phyloP scores from a whole-genome alignment of 805 yeast genomes.

The Metschnikowia lachancei region DNA sequence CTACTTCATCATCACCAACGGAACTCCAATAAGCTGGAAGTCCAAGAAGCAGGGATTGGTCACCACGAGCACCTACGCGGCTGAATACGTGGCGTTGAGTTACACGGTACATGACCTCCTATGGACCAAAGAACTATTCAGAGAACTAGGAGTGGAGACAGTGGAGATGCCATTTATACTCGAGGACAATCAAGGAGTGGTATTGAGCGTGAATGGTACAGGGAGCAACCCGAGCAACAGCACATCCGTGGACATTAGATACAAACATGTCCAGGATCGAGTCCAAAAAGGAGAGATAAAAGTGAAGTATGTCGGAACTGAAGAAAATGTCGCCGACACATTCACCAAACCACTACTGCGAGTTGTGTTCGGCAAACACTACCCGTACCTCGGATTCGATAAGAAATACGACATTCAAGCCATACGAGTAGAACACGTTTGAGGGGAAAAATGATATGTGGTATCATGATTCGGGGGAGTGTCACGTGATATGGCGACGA shows the following conservation, averaged over 20 bases:
- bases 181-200: slow-evolving; percentile 10
- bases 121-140: neutral
- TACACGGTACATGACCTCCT: neutral
- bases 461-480: no score
- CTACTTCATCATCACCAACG: neutral
- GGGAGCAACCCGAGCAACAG: slow-evolving; percentile 5
- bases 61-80: neutral
- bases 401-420: neutral
- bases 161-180: slow-evolving; percentile 1
- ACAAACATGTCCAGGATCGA: slow-evolving; percentile 3
- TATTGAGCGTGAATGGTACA: slow-evolving; percentile 6
- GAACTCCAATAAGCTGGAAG: slow-evolving; percentile 2
- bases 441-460: no score
- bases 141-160: slow-evolving; percentile 1
- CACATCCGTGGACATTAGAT: slow-evolving; percentile 1
- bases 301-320: slow-evolving; percentile 1
- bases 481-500: no score
- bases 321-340: slow-evolving; percentile 3
- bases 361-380: neutral
- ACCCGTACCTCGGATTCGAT: slow-evolving; percentile 1
- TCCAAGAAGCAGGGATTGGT: slow-evolving; percentile 1
- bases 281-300: neutral
- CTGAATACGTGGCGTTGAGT: slow-evolving; percentile 4
- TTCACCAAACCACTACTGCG: neutral
- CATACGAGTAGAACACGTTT: neutral